Base-by-base conservation (phyloP, 2,329 filamentous ascomycete species). In the Pseudocercospora fijiensis region DNA sequence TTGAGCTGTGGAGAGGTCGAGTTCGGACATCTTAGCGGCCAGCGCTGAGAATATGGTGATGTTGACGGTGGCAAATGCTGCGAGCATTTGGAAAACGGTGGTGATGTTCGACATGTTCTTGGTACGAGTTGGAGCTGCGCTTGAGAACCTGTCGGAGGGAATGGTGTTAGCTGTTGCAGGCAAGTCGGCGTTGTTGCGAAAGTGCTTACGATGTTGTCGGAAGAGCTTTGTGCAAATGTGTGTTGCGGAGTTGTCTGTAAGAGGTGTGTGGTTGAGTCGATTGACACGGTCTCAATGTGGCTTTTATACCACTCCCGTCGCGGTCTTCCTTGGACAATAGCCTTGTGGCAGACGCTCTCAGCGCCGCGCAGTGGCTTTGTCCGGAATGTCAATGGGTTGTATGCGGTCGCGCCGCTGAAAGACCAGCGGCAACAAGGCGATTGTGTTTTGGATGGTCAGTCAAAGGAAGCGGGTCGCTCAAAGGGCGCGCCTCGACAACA, bases 291-390 rank as follows among this genome's bases (percentile, higher is more conserved):
- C 28, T 51, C 30, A 30, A 9, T 8, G 24, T 45, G 45, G 33
- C 26, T 41, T 10, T 18, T 37, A 56, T 41, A 52, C 56, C 9
- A 63, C 56, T 33, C 27, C n/a, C 26, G 10, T 49, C 43, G 22
- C 45, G 16, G 53, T 26, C 26, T 58, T 37, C 58, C 45, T 65
- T 65, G 59, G 59, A 60, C 63, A 61, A 65, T 33, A 37, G 58
- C 59, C 47, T 57, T 59, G 61, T 57, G 33, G 63, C 63, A 52
- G 47, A 51, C 63, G 59, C 56, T 18, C 43, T 26, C 27, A 57
- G 52, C 63, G 55, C 51, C 41, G 56, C 63, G 49, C 49, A 57
- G 58, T 55, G 43, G 51, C 58, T 59, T 60, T 61, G 63, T 57
- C 56, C 63, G 59, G 33, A 53, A 57, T 26, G 27, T 62, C 63